Evolutionary conservation across 108 stramenopile genomes (phyloP).

Genomic region (Pseudonitzschia pungens): DNA sequence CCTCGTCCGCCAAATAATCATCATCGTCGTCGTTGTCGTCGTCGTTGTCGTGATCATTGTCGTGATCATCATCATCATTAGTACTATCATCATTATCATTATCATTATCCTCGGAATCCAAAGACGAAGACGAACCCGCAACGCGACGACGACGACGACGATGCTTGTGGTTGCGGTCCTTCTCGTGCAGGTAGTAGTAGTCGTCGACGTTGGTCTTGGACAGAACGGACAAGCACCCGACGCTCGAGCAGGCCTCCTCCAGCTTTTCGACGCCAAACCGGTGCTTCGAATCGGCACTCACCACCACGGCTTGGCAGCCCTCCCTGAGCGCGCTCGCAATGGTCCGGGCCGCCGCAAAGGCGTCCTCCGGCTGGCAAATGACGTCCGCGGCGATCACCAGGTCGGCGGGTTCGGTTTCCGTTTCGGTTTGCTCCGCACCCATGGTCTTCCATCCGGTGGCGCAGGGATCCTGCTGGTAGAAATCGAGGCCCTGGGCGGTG

Average conservation of each 20-base stretch:
- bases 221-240: constrained; percentile 28
- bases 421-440: constrained; percentile 24
- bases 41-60: constrained; percentile 10
- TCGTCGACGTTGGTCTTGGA: background rate
- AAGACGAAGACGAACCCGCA: too few relatives aligned
- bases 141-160: too few relatives aligned
- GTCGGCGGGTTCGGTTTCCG: constrained; percentile 60
- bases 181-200: background rate
- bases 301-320: constrained; percentile 58
- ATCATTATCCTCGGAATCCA: too few relatives aligned
- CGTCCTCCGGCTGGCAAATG: constrained; percentile 79
- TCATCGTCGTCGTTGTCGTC: constrained; percentile 13
- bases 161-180: background rate
- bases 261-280: constrained; percentile 82
- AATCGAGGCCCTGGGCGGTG: constrained; percentile 50
- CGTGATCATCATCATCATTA: too few relatives aligned
- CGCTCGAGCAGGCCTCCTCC: constrained; percentile 51
- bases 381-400: constrained; percentile 78
- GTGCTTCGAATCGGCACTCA: constrained; percentile 77
- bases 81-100: too few relatives aligned
- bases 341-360: constrained; percentile 68
- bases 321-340: constrained; percentile 57
- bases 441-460: constrained; percentile 12
- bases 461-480: constrained; percentile 52
- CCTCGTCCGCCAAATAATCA: constrained; percentile 17